Percentiles rank a stretch among this genome's conserved stretches.
phyloP scores from a whole-genome alignment of 371 early-diverging fungal genomes.

The Mortierella sp. region DNA sequence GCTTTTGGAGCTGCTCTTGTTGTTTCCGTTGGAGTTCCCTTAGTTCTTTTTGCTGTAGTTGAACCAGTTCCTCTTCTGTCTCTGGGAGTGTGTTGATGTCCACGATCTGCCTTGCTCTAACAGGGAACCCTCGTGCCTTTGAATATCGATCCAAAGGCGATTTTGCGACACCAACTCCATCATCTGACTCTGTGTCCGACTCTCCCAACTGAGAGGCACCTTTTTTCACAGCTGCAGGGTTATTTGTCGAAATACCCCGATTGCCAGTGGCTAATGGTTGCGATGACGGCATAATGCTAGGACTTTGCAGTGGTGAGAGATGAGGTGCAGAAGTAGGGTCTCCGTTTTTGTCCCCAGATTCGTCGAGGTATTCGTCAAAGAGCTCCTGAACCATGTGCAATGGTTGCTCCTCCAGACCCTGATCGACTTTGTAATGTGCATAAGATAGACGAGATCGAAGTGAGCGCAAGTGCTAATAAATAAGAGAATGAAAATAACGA shows the following conservation, averaged over 20 bases:
- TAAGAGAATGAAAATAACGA: background rate
- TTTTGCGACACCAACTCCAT: too few species aligned
- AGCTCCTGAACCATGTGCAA: conserved; percentile 37
- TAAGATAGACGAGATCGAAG: conserved; percentile 10
- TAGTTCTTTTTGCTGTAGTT: conserved; percentile 13
- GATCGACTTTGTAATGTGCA: conserved; percentile 24
- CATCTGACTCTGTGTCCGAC: too few species aligned
- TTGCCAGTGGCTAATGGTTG: too few species aligned
- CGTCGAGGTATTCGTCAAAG: conserved; percentile 28
- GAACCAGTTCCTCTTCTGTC: conserved; percentile 19
- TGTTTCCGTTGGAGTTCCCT: conserved; percentile 13
- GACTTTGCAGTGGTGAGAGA: too few species aligned
- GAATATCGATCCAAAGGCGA: too few species aligned
- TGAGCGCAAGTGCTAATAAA: conserved; percentile 11
- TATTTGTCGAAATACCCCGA: too few species aligned
- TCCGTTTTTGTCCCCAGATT: background rate
- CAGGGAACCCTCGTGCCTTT: too few species aligned
- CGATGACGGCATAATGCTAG: too few species aligned
- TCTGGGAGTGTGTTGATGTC: background rate
- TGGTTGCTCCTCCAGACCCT: conserved; percentile 43
- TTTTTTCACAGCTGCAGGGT: too few species aligned
- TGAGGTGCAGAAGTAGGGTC: too few species aligned
- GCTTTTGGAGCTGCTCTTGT: conserved; percentile 4
- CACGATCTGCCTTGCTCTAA: too few species aligned
- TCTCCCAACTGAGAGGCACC: too few species aligned